Conservation (phyloP, 2,329 filamentous ascomycete species). For the Aurifilum marmelostoma region DNA sequence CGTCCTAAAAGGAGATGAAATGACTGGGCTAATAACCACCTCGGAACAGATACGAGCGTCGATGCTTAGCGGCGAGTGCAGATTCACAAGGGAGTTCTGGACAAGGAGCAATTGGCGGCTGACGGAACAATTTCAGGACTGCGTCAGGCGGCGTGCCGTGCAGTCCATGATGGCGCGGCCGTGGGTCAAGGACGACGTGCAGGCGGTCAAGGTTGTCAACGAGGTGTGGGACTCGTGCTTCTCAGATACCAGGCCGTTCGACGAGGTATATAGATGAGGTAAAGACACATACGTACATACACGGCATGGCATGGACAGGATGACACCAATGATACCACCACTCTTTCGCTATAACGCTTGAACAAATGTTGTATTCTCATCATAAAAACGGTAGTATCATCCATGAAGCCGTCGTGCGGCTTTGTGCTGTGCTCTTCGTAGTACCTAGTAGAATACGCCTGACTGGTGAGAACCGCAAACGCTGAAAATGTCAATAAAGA, state of each 20-base stretch:
- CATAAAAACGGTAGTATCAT: conserved; percentile 11
- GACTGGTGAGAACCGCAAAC: conserved; percentile 6
- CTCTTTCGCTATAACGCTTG: conserved; percentile 24
- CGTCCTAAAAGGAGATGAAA: conserved; percentile 7
- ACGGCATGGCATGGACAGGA: conserved; percentile 1
- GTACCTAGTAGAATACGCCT: not conserved
- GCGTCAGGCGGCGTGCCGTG: conserved; percentile 80
- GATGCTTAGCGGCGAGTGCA: conserved; percentile 90
- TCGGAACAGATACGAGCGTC: conserved; percentile 80
- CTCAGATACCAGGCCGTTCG: conserved; percentile 89
- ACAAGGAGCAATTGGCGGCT: conserved; percentile 83
- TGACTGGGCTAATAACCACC: too few species aligned
- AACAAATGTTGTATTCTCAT: conserved; percentile 22
- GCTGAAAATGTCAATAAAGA: conserved; percentile 23
- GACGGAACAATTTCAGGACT: conserved; percentile 91
- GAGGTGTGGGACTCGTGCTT: conserved; percentile 99
- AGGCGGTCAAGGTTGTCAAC: conserved; percentile 87
- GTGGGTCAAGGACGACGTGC: conserved; percentile 79
- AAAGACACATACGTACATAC: not conserved
- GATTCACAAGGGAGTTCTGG: conserved; percentile 86
- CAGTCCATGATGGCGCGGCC: conserved; percentile 79
- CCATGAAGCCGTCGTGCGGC: conserved; percentile 3
- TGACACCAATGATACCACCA: conserved; percentile 27
- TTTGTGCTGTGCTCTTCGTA: conserved; percentile 18
- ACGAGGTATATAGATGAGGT: conserved; percentile 84